These are phyloP conservation scores for Daldinia sp. DNA, from an alignment of 2,329 filamentous ascomycete species.

Conservation along the genomic window DNA sequence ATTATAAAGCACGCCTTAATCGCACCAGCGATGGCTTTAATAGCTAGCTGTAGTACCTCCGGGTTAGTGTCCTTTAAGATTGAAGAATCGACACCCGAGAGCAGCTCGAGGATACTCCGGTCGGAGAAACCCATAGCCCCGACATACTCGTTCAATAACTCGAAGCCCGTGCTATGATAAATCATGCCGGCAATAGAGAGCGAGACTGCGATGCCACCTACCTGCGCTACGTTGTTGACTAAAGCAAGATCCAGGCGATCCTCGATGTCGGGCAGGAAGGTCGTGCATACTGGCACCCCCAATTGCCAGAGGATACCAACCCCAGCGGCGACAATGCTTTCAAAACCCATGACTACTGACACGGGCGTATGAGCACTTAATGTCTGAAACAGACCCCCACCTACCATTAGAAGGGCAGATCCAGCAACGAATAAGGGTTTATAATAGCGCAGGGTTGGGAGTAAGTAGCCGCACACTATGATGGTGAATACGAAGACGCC, in stretches of 20 bases:
- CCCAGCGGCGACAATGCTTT: conserved; percentile 46
- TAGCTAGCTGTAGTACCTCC: conserved; percentile 22
- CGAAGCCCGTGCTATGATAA: conserved; percentile 45
- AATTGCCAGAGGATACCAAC: conserved; percentile 47
- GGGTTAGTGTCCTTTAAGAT: conserved; percentile 36
- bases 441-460: conserved; percentile 52
- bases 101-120: conserved; percentile 41
- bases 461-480: conserved; percentile 60
- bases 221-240: conserved; percentile 47
- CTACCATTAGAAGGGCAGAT: conserved; percentile 41
- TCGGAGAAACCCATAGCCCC: conserved; percentile 30
- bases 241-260: conserved; percentile 43
- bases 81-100: conserved; percentile 43
- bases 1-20: conserved; percentile 43
- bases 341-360: conserved; percentile 45
- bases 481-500: conserved; percentile 61
- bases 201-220: conserved; percentile 42
- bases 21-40: conserved; percentile 39
- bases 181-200: conserved; percentile 44
- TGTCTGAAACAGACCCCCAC: conserved; percentile 43
- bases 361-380: conserved; percentile 39
- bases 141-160: conserved; percentile 33
- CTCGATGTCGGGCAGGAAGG: conserved; percentile 34
- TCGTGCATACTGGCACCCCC: conserved; percentile 39
- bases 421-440: conserved; percentile 45